Evolutionary conservation across 257 asterid genomes (phyloP), one percentile per base, ranked within the genome.

Genomic region (Ligustrum vulgare): DNA sequence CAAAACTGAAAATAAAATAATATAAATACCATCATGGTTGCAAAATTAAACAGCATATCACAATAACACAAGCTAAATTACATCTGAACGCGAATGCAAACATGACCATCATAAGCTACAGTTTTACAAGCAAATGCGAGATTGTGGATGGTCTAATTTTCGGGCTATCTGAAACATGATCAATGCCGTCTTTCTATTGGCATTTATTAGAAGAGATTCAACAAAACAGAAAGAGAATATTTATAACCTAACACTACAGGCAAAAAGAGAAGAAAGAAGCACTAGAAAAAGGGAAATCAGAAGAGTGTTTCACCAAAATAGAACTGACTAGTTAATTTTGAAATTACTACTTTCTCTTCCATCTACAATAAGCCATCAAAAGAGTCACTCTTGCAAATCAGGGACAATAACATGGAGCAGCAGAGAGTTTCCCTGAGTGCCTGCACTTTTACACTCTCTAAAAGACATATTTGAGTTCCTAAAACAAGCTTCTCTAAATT

Each of bases 31-130:
- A 43, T 23, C 47, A 11, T 39, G 2, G 18, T 6, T 49, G n/a
- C 51, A 69, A 72, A 81, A 66, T 70, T 67, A 22, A 41, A 54
- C 69, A 74, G 35, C 34, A 67, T 43, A 25, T 20, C 36, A 37
- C 18, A 69, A 69, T 13, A 39, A 3, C 33, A 37, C 60, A 69
- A 4, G 20, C 23, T 16, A 41, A 22, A 22, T 12, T 7, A 68
- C 20, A 22, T 18, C 58, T 49, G 12, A 43, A 62, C 37, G 6
- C 0, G 67, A 60, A 60, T 60, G 67, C 35, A 54, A 7, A 54
- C 63, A 54, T 7, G 11, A 54, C n/a, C 56, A 22, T 20, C 12
- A 56, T 23, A 60, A 60, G 5, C 35, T 60, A 60, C 63, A 54
- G 63, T 54, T 54, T 51, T 60, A 56, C 32, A n/a, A 22, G 13